These are phyloP conservation scores for Pneumocystis sp. DNA, from an alignment of 1,139 yeast species.

Conservation along the genomic window DNA sequence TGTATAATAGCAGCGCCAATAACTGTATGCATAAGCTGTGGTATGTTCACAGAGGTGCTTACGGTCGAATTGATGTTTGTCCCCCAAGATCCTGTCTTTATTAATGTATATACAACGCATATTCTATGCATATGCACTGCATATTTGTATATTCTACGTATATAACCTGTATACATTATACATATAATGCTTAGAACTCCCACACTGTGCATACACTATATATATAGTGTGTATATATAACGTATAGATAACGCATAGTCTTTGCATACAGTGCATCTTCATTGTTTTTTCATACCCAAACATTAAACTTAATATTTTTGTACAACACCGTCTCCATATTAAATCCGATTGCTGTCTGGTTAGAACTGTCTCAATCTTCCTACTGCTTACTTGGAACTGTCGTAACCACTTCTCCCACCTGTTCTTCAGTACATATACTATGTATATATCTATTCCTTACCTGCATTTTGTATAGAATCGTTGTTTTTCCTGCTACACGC, in stretches of 20 bases:
- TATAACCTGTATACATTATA: no score
- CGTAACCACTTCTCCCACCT: conserved; percentile 78
- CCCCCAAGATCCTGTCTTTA: not conserved
- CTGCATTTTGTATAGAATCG: conserved; percentile 79
- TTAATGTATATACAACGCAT: no score
- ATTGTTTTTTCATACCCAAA: conserved; percentile 37
- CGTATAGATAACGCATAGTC: not conserved
- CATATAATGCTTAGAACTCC: no score
- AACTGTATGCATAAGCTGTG: conserved; percentile 33
- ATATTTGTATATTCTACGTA: no score
- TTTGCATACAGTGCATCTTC: no score
- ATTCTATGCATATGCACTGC: no score
- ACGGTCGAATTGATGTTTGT: not conserved
- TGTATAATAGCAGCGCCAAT: conserved; percentile 91
- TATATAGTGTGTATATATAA: not conserved
- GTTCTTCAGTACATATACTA: no score
- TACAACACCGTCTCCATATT: conserved; percentile 86
- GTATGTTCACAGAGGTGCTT: no score
- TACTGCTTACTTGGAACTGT: conserved; percentile 54
- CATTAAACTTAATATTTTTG: conserved; percentile 76
- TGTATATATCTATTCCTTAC: no score
- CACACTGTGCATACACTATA: not conserved
- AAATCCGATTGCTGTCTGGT: conserved; percentile 64
- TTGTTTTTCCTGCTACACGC: conserved; percentile 63
- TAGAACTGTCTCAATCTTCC: not conserved